Conservation (phyloP, 2,329 filamentous ascomycete genomes). For the Mycosphaerella arachidis region DNA sequence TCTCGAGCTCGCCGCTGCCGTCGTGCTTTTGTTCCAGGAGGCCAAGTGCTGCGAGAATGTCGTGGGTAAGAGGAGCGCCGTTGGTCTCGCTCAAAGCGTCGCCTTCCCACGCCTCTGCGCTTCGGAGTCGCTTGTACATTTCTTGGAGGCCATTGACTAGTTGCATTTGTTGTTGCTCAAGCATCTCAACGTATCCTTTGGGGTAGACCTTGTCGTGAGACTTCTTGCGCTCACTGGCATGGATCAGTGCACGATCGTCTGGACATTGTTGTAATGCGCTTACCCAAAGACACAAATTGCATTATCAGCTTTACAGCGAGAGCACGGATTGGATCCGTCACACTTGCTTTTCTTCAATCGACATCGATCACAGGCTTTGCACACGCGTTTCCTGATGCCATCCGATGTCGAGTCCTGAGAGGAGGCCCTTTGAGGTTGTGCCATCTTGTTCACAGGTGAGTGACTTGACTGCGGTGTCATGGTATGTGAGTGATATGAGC, state of each 20-base stretch:
- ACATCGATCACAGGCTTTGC: slow-evolving; percentile 64
- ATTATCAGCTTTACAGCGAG: slow-evolving; percentile 59
- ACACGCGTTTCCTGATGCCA: slow-evolving; percentile 54
- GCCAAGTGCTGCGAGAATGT: slow-evolving; percentile 57
- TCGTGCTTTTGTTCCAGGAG: slow-evolving; percentile 51
- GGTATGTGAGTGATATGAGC: slow-evolving; percentile 22
- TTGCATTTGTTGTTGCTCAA: slow-evolving; percentile 61
- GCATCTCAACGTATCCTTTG: slow-evolving; percentile 65
- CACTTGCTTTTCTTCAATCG: slow-evolving; percentile 65
- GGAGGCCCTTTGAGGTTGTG: slow-evolving; percentile 20
- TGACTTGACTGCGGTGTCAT: slow-evolving; percentile 16
- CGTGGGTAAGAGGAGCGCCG: slow-evolving; percentile 59
- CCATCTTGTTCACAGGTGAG: slow-evolving; percentile 22
- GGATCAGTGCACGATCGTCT: slow-evolving; percentile 1
- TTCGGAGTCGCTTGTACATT: slow-evolving; percentile 52
- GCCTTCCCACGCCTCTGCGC: slow-evolving; percentile 54
- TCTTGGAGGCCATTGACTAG: slow-evolving; percentile 58
- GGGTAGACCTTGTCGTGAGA: slow-evolving; percentile 64
- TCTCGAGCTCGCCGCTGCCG: slow-evolving; percentile 41
- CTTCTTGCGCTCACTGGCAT: slow-evolving; percentile 55
- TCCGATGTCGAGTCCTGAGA: slow-evolving; percentile 27
- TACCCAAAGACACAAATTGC: slow-evolving; percentile 60
- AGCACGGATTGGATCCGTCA: slow-evolving; percentile 58
- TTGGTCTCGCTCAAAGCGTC: slow-evolving; percentile 49
- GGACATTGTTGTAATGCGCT: slow-evolving; percentile 2